Percentiles rank a stretch among this genome's conserved stretches.
Conservation (phyloP, 2,329 filamentous ascomycete species). For the Pyrenophora seminiperda region DNA sequence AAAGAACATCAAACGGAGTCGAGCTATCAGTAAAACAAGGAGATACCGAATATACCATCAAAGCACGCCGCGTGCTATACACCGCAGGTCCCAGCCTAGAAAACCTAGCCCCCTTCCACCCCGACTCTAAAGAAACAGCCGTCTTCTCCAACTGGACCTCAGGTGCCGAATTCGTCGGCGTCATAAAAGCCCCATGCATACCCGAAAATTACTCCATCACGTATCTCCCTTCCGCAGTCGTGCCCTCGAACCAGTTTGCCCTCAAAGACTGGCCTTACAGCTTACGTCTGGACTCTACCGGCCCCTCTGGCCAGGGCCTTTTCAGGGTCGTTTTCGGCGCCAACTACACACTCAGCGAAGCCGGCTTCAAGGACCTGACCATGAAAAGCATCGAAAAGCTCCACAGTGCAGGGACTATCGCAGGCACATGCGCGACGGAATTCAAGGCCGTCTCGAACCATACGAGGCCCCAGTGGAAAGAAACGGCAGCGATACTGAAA, state of each 20-base stretch:
- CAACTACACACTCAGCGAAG: slow-evolving; percentile 14
- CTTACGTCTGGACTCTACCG: slow-evolving; percentile 26
- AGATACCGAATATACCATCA: slow-evolving; percentile 15
- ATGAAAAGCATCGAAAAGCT: slow-evolving; percentile 8
- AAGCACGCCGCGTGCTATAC: slow-evolving; percentile 26
- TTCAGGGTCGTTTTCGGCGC: slow-evolving; percentile 26
- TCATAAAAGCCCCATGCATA: slow-evolving; percentile 26
- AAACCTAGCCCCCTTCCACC: slow-evolving; percentile 19
- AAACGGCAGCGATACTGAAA: slow-evolving; percentile 12
- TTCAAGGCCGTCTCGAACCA: slow-evolving; percentile 23
- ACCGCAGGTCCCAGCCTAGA: slow-evolving; percentile 18
- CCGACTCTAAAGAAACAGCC: slow-evolving; percentile 17
- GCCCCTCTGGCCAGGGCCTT: slow-evolving; percentile 16
- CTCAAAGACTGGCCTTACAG: slow-evolving; percentile 24
- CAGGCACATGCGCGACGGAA: slow-evolving; percentile 13
- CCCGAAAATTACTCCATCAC: slow-evolving; percentile 24
- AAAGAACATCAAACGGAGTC: slow-evolving; percentile 5
- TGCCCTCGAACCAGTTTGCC: slow-evolving; percentile 20
- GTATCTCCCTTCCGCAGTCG: slow-evolving; percentile 12
- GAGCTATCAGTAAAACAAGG: slow-evolving; percentile 12
- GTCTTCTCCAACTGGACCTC: slow-evolving; percentile 17
- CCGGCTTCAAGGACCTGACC: slow-evolving; percentile 12
- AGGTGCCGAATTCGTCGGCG: slow-evolving; percentile 18
- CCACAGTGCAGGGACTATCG: slow-evolving; percentile 11
- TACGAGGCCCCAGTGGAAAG: slow-evolving; percentile 20